Evolutionary conservation across 225 moss, liverwort and hornwort species (phyloP), one percentile per base, ranked within the genome.

Genomic region (Rhytidiadelphus loreus): DNA sequence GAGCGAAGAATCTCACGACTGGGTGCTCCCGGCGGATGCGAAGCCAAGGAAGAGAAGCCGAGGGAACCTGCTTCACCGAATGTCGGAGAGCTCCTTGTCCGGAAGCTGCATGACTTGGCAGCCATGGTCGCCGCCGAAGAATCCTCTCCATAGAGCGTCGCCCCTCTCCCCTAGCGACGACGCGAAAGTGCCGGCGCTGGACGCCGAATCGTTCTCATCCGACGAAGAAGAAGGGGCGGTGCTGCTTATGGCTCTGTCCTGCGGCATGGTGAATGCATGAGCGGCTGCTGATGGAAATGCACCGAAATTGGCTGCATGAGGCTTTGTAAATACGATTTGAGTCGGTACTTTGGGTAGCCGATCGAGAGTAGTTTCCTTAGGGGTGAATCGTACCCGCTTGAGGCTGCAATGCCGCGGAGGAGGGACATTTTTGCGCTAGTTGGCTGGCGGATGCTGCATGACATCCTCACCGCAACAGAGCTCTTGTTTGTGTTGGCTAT

Each of bases 81-180:
- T 90, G 18, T 85, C 89, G 2, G 92, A 92, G 8, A 95, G 93
- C 78, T 18, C 88, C 25, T 29, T 94, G 56, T 93, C 93, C 3
- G 92, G 84, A 37, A 96, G 95, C 55, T 96, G 94, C 88, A 81
- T 94, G 77, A 92, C 92, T 8, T 95, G 94, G 92, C 95, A 96
- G 77, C 86, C 93, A 10, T 88, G 87, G 64, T 84, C 88, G 16
- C 64, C 92, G 37, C 87, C 86, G 11, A 89, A 91, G 83, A 82
- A 83, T 28, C 52, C 82, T 55, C 60, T 87, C 82, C 32, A 83
- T 32, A 25, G 80, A 37, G 32, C 88, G 39, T 56, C 90, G 12
- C 72, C 90, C 32, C 80, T 81, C 6, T 88, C 81, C 1, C 73
- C 82, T 17, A 65, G 60, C 12, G 75, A 90, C 30, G 91, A 94